Evolutionary conservation across 202 grass and related monocot species (phyloP), one percentile per base, ranked within the genome.

Genomic region (Schoenoplectus tabernaemontani): DNA sequence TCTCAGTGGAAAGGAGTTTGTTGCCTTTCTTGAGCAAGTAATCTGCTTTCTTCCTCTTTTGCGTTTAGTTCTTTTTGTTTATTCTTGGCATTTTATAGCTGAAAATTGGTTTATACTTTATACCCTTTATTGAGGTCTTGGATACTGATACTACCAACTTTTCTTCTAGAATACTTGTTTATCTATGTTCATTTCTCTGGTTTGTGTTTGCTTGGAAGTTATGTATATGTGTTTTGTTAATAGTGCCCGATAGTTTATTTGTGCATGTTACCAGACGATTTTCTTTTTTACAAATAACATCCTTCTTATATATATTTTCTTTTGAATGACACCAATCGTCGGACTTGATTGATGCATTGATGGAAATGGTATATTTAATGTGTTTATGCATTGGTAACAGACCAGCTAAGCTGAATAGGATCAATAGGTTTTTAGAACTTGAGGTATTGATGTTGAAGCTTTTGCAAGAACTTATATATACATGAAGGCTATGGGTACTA

Each of bases 1-100:
- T 85, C 83, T 92, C 69, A 93, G 87, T 84, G 94, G 91, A 15
- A 88, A 91, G 16, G 91, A 97, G 42, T 97, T 97, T 82, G 91
- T 97, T 72, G 79, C 84, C 51, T 97, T 97, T 73, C 77, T 93
- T 56, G 83, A 78, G 66, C 87, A 93, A 89, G 91, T 97, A 81
- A 71, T 61, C n/a, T 79, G 60, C 6, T 63, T 78, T 68, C 13
- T 57, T 41, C 41, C 76, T 17, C 28, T 70, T 2, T 19, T 41
- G 60, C 22, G 13, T 81, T 38, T 26, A 70, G 23, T 70, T 44
- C 41, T 69, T 38, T 20, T 12, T 41, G 19, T 66, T 19, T 19
- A 0, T 64, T 46, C 32, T 73, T 70, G 70, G 26, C 51, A 37
- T 67, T 7, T n/a, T 8, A 67, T 67, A 22, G 64, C 37, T 67